Conservation (phyloP, 108 stramenopile species). For the Thalassiosira profunda region DNA sequence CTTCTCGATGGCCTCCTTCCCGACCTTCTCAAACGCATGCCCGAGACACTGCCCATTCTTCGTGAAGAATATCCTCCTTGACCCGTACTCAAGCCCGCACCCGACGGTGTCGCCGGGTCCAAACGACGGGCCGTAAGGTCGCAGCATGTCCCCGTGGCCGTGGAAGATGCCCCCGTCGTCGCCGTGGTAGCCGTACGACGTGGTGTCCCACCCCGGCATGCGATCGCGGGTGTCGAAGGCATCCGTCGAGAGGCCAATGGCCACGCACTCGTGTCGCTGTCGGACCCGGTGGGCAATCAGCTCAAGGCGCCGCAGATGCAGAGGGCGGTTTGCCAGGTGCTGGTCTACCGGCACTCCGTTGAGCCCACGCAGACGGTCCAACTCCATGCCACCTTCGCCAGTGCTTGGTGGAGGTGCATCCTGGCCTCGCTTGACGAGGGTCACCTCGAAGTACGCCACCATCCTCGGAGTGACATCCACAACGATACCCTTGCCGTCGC, state of each 20-base stretch:
- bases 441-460: conserved; percentile 80
- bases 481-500: background rate
- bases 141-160: conserved; percentile 66
- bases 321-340: background rate
- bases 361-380: background rate
- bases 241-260: conserved; percentile 67
- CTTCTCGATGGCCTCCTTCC: conserved; percentile 37
- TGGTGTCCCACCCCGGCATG: conserved; percentile 88
- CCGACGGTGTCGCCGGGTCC: conserved; percentile 87
- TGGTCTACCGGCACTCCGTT: background rate
- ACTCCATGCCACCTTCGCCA: background rate
- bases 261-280: conserved; percentile 64
- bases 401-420: background rate
- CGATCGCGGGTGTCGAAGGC: conserved; percentile 44
- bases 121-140: conserved; percentile 72
- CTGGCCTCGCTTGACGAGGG: conserved; percentile 38
- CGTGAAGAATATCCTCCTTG: conserved; percentile 74
- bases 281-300: background rate
- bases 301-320: background rate
- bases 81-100: conserved; percentile 76
- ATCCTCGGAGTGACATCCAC: conserved; percentile 70
- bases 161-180: conserved; percentile 90
- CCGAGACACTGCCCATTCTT: conserved; percentile 84
- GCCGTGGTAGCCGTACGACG: conserved; percentile 78
- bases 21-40: conserved; percentile 53